These are phyloP conservation scores for Mycosphaerella arachidis DNA, from an alignment of 2,329 filamentous ascomycete genomes.

Conservation along the genomic window DNA sequence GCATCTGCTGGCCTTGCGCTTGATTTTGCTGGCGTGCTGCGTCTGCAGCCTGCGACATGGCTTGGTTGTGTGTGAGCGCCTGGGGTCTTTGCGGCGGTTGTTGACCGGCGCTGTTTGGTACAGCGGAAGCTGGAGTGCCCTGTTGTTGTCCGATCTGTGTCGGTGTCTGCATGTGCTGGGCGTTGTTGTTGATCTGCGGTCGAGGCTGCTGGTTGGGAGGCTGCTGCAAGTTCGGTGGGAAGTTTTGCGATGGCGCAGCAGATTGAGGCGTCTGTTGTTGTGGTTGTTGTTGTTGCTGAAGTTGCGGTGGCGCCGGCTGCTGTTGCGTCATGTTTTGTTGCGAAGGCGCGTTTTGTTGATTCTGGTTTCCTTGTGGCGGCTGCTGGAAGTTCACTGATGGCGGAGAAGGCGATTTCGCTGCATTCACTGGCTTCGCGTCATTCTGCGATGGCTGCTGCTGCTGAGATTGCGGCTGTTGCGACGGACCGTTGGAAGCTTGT, in stretches of 20 bases:
- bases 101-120: constrained; percentile 17
- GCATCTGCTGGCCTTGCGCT: constrained; percentile 17
- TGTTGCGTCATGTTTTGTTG: constrained; percentile 24
- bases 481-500: constrained; percentile 14
- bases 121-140: constrained; percentile 15
- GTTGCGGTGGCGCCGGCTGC: constrained; percentile 24
- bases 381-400: constrained; percentile 8
- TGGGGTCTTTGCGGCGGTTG: constrained; percentile 27
- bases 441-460: constrained; percentile 10
- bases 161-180: constrained; percentile 22
- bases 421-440: constrained; percentile 1
- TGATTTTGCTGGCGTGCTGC: constrained; percentile 14
- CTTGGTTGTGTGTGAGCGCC: constrained; percentile 42
- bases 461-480: constrained; percentile 14
- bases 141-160: constrained; percentile 18
- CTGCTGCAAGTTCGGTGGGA: constrained; percentile 29
- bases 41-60: constrained; percentile 37
- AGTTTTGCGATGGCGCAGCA: constrained; percentile 19
- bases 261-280: constrained; percentile 32
- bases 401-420: neutral
- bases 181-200: constrained; percentile 17
- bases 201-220: constrained; percentile 15
- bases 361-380: constrained; percentile 13
- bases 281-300: constrained; percentile 13
- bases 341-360: constrained; percentile 18